Base-by-base conservation (phyloP, 140 eudicot genomes). In the Bidens hawaiensis region DNA sequence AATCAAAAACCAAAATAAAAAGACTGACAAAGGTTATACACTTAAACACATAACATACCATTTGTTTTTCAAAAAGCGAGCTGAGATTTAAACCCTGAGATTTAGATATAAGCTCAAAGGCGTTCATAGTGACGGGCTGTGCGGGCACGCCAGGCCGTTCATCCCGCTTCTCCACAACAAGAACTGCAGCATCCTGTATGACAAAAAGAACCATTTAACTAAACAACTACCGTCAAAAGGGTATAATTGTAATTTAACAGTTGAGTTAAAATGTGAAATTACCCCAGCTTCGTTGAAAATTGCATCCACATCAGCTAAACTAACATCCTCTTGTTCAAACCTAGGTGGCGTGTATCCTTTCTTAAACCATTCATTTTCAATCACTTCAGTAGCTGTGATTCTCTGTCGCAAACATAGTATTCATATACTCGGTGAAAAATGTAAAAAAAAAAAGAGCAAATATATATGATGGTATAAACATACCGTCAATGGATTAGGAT, bases 21-120 rank as follows among this genome's bases (percentile, higher is more conserved):
- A 14, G 13, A 8, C 30, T 42, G 46, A 26, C 9, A 30, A 56
- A 9, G n/a, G 14, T 30, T 47, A 38, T 34, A 36, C 13, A 38
- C n/a, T n/a, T n/a, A n/a, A n/a, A n/a, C n/a, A n/a, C n/a, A n/a
- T n/a, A 50, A 50, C 70, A 26, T 71, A 91, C 99, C 99, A 91
- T 91, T 73, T 91, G 93, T 67, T 85, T 91, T 49, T 91, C 99
- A 63, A 91, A 91, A 18, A 93, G 93, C 25, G 90, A 72, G 40
- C 96, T 78, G 53, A 93, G 89, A 73, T 93, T 93, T 46, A 93
- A 89, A 49, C 96, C 99, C 85, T 93, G 96, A 27, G 99, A 93
- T 31, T 82, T 93, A 24, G 99, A 93, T 28, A 93, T 93, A 56
- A 93, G 99, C 81, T 93, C 99, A 74, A 93, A 93, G 4, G 99